Base-by-base conservation (phyloP, 345 rosid genomes). In the Murraya paniculata region DNA sequence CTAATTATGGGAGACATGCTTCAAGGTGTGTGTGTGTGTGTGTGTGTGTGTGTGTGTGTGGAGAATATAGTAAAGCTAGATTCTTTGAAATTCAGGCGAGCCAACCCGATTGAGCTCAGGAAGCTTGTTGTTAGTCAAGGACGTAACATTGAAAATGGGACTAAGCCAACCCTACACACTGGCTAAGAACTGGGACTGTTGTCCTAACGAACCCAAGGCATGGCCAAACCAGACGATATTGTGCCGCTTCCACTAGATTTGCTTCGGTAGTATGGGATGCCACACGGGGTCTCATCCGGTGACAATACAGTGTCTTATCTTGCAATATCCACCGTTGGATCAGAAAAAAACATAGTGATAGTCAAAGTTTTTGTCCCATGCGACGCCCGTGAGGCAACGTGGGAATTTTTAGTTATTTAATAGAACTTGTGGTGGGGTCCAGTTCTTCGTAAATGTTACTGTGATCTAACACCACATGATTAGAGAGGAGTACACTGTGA, bases 21-120 rank as follows among this genome's bases (percentile, higher is more conserved):
- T 45, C 0, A 45, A 13, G 5, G 1, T 0, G 5, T 13, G 1
- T 0, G 0, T 11, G 4, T 41, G 1, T 0, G 0, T 11, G 4
- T 41, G 1, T 0, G 0, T 11, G 4, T 41, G 1, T n/a, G 1
- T 0, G 5, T 13, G 1, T 0, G 0, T 11, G 4, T 41, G 1
- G 14, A 2, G 16, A 45, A 45, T 45, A 11, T 10, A 11, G 0
- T 45, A 3, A 1, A 2, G 0, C 2, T 11, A 45, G 50, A 45
- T 13, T 10, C 1, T 11, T 45, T 11, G 0, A 0, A 45, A 1
- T 45, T 45, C 5, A 45, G 50, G 0, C 1, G 3, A 0, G 1
- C 18, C 1, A 0, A 45, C 50, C 5, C 1, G 1, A 1, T 13
- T 45, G 1, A 45, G 4, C 0, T 45, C 0, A 0, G 16, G 5